Conservation (phyloP, 1,284 basidiomycete species). For the Pulchroboletus neoregius region DNA sequence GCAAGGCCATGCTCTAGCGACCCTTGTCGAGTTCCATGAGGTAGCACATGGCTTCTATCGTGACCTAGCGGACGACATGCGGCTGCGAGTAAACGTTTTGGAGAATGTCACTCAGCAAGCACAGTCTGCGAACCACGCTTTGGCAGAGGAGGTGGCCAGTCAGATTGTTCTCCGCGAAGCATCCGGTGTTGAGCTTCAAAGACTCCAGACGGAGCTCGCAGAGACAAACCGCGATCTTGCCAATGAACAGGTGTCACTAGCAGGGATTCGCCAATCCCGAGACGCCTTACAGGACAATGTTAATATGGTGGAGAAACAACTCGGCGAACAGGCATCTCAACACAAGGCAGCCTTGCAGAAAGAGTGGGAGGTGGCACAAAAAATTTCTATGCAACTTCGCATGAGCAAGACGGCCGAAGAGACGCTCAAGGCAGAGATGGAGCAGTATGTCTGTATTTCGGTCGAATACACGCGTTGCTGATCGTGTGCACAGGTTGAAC, state of each 20-base stretch:
- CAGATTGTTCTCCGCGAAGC: conserved; percentile 39
- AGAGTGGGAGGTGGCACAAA: conserved; percentile 48
- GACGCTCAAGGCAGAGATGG: conserved; percentile 55
- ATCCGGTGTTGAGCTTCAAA: conserved; percentile 39
- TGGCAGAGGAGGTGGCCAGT: conserved; percentile 37
- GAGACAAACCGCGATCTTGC: conserved; percentile 26
- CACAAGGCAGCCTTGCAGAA: conserved; percentile 41
- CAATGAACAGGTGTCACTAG: conserved; percentile 20
- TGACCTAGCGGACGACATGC: conserved; percentile 34
- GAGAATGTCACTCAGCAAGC: conserved; percentile 32
- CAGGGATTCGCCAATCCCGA: conserved; percentile 22
- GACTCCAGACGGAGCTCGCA: conserved; percentile 36
- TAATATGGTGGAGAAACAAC: conserved; percentile 18
- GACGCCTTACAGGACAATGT: conserved; percentile 32
- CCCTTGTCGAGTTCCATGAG: conserved; percentile 17
- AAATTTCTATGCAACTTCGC: conserved; percentile 47
- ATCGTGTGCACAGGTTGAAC: conserved; percentile 43
- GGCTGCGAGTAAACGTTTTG: conserved; percentile 28
- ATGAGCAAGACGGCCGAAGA: conserved; percentile 60
- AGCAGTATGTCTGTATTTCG: conserved; percentile 45
- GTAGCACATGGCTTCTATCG: conserved; percentile 35
- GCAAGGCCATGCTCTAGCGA: conserved; percentile 13
- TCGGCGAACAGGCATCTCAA: conserved; percentile 27
- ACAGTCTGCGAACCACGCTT: conserved; percentile 34
- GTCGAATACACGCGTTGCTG: background rate